Base-by-base conservation (phyloP, 305 asterid species). In the Galium porrigens region DNA sequence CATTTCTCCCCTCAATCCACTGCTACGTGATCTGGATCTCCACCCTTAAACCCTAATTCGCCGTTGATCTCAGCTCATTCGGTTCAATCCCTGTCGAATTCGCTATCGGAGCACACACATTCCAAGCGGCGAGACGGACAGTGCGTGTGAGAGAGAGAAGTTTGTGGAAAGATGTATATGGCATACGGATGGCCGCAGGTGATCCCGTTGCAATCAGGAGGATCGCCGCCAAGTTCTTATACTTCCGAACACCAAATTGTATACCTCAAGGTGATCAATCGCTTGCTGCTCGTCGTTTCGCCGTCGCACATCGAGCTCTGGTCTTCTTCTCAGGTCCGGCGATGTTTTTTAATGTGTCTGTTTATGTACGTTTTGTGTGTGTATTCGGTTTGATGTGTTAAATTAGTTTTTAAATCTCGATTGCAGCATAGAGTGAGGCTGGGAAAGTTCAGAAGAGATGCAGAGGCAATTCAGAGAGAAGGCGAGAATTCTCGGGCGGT, bases 151-250 rank as follows among this genome's bases (percentile, higher is more conserved):
- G 61, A 41, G 15, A 41, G 5, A 2, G 32, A 7, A 66, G 48
- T 55, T 49, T 54, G 55, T 61, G 70, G 72, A 78, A 90, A 82
- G 84, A 94, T 94, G 99, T 92, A 92, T 81, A 89, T 92, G 97
- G 95, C 99, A 42, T 92, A 92, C 72, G 99, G 99, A 82, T 92
- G 99, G 97, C 97, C 99, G 71, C 99, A 89, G 92, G 97, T 89
- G 71, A 89, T 94, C 79, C 99, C 99, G 30, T 73, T 89, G 65
- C 92, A 89, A 78, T 81, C 73, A 27, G 79, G 90, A 1, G 79
- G 90, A 2, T 58, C 73, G 44, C 74, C 82, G 68, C 79, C 91
- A 39, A 80, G 84, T 33, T 79, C 92, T 18, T 33, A 51, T 51
- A 49, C 48, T 44, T 44, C 57, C 61, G 70, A 82, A 76, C 68